These are phyloP conservation scores for Cupressus sempervirens DNA, from an alignment of 75 land plant genomes.

Conservation along the genomic window DNA sequence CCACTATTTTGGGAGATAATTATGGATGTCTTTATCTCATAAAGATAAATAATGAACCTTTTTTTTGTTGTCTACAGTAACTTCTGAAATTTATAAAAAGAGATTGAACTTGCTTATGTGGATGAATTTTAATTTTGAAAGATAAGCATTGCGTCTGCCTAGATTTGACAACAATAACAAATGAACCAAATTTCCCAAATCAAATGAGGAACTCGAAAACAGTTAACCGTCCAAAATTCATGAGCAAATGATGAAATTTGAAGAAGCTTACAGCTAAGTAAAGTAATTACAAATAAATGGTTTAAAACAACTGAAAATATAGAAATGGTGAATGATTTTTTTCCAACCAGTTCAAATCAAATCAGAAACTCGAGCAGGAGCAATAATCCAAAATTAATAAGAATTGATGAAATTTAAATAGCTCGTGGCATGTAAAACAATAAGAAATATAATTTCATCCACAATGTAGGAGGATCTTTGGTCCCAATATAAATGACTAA, in stretches of 20 bases:
- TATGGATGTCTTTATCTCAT: no score
- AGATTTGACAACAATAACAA: not conserved
- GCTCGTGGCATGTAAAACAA: not conserved
- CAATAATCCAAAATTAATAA: not conserved
- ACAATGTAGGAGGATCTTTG: not conserved
- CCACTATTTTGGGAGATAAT: no score
- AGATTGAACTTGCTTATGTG: not conserved
- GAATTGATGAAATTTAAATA: constrained; percentile 2
- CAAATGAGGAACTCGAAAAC: not conserved
- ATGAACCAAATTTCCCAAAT: not conserved
- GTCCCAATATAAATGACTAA: not conserved
- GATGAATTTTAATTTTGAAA: not conserved
- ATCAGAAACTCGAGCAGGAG: not conserved
- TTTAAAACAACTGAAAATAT: not conserved
- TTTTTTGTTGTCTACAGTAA: no score
- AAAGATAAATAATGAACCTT: not conserved
- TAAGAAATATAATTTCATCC: no score
- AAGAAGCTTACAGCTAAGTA: not conserved
- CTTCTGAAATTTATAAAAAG: not conserved
- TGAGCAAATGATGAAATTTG: not conserved
- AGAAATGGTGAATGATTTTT: no score
- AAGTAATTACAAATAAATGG: not conserved
- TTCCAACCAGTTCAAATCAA: no score
- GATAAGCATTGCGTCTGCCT: not conserved
- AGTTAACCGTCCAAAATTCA: not conserved